Evolutionary conservation across 2,329 filamentous ascomycete genomes (phyloP).

Genomic region (Fusarium xyrophilum): DNA sequence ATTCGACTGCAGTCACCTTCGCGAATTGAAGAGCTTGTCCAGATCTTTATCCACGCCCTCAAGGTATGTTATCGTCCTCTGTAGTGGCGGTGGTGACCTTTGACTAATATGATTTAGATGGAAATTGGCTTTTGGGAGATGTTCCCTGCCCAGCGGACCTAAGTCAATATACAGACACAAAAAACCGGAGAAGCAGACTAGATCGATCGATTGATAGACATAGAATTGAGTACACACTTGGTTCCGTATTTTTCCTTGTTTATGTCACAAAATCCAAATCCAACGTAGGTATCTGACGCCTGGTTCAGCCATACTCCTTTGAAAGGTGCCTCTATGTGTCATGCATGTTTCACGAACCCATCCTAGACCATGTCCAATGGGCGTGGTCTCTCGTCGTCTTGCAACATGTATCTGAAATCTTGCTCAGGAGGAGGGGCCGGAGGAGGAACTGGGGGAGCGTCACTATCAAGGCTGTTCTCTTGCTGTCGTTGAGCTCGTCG

Average conservation of each 20-base stretch:
- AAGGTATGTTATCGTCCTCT: constrained; percentile 59
- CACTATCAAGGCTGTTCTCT: constrained; percentile 29
- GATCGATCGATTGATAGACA: constrained; percentile 27
- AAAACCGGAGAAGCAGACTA: background rate
- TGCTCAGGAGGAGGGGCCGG: constrained; percentile 53
- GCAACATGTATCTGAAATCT: constrained; percentile 59
- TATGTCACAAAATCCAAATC: constrained; percentile 11
- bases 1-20: constrained; percentile 74
- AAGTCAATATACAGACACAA: background rate
- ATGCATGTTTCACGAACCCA: background rate
- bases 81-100: fast-evolving
- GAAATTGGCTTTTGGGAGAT: constrained; percentile 64
- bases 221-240: constrained; percentile 32
- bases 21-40: constrained; percentile 80
- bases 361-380: constrained; percentile 46
- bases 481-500: constrained; percentile 54
- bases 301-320: constrained; percentile 17
- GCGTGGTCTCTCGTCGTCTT: constrained; percentile 56
- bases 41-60: constrained; percentile 87
- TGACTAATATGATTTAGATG: constrained; percentile 48
- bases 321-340: constrained; percentile 1
- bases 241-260: constrained; percentile 15
- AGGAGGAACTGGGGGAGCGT: constrained; percentile 51
- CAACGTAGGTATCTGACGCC: constrained; percentile 10
- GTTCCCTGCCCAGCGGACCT: constrained; percentile 50